Percentiles rank a stretch among this genome's conserved stretches.
Evolutionary conservation across 345 rosid species (phyloP).

Genomic region (Pistacia atlantica): DNA sequence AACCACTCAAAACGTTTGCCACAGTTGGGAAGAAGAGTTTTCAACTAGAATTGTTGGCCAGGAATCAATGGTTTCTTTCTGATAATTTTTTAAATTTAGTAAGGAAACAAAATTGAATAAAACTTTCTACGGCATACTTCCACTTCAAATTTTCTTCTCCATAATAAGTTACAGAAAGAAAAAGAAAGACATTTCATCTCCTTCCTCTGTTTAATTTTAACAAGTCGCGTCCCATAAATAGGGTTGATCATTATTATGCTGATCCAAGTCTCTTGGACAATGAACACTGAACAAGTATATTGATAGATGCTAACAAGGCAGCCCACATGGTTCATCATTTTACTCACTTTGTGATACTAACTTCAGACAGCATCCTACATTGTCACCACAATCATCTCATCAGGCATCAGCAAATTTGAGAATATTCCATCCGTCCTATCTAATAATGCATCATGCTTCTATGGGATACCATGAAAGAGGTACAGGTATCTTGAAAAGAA

Average conservation of each 20-base stretch:
- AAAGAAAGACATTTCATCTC: background rate
- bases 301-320: too few species aligned
- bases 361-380: background rate
- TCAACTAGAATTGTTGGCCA: too few species aligned
- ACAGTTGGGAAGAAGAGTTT: background rate
- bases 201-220: background rate
- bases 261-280: too few species aligned
- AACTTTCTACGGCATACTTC: background rate
- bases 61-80: background rate
- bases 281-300: too few species aligned
- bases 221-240: too few species aligned
- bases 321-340: too few species aligned
- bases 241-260: too few species aligned
- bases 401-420: too few species aligned
- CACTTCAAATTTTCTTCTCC: background rate
- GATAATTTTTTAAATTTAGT: background rate
- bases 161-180: background rate
- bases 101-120: background rate
- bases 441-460: background rate
- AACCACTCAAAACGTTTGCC: background rate
- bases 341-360: too few species aligned
- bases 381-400: background rate
- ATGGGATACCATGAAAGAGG: background rate
- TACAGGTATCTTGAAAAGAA: constrained; percentile 1
- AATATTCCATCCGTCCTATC: background rate